Conservation (phyloP, 179 eudicot genomes). For the Heliamphora pulchella region DNA sequence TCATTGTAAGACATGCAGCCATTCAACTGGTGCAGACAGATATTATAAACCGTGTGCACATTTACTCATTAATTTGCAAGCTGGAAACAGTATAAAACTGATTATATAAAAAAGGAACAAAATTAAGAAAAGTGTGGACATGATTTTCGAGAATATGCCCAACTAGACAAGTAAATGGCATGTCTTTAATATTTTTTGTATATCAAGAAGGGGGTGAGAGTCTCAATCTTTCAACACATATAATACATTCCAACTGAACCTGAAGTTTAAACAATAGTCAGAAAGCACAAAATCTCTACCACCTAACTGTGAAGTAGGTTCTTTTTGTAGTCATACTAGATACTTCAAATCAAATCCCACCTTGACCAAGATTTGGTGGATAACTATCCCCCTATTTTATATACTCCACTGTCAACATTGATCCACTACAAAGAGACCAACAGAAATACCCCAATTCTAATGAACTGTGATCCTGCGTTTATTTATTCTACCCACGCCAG, state of each 20-base stretch:
- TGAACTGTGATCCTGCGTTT: neutral
- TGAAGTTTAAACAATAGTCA: neutral
- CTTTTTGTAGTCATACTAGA: neutral
- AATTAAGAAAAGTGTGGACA: neutral
- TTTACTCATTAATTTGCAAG: neutral
- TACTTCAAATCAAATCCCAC: neutral
- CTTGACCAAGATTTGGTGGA: neutral
- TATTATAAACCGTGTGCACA: neutral
- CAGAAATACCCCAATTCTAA: neutral
- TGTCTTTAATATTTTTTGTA: neutral
- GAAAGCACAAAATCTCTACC: neutral
- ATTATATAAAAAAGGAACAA: neutral
- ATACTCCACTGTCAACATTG: neutral
- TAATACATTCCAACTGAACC: neutral
- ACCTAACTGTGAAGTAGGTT: neutral
- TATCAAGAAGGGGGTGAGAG: neutral
- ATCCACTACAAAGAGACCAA: neutral
- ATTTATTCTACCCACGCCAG: neutral
- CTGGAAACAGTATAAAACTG: neutral
- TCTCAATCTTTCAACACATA: neutral
- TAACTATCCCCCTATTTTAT: neutral
- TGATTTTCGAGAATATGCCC: neutral
- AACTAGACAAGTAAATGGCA: constrained; percentile 7
- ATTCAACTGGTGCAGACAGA: constrained; percentile 37
- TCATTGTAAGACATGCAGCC: constrained; percentile 63